phyloP scores from a whole-genome alignment of 2,329 filamentous ascomycete species.

The Colletotrichum cuscutae region DNA sequence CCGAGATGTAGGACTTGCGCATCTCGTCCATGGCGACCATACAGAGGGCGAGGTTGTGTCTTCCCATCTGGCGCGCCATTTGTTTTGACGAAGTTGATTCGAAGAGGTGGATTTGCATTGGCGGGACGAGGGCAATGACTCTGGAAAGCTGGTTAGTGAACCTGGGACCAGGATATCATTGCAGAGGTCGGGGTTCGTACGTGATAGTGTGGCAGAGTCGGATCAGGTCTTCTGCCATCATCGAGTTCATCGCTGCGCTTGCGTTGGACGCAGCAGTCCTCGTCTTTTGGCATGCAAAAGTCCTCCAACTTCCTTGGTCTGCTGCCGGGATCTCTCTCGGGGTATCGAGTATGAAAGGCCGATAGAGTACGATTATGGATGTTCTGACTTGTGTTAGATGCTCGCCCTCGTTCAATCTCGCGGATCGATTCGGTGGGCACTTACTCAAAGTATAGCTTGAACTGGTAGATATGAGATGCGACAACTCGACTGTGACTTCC shows the following conservation, averaged over 20 bases:
- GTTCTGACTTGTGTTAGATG: not conserved
- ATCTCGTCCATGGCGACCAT: slow-evolving; percentile 31
- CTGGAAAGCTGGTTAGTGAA: not conserved
- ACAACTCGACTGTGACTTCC: slow-evolving; percentile 12
- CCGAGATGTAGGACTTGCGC: slow-evolving; percentile 26
- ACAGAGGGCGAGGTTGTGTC: slow-evolving; percentile 26
- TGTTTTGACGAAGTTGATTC: slow-evolving; percentile 23
- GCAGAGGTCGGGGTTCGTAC: not conserved
- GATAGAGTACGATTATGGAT: slow-evolving; percentile 23
- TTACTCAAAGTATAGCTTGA: slow-evolving; percentile 26
- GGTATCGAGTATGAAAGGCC: slow-evolving; percentile 28
- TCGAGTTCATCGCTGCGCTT: slow-evolving; percentile 21
- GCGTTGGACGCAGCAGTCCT: slow-evolving; percentile 18
- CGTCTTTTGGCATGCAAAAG: slow-evolving; percentile 26
- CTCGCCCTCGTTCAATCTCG: not conserved
- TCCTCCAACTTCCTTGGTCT: slow-evolving; percentile 22
- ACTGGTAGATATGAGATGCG: slow-evolving; percentile 23
- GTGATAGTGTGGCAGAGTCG: slow-evolving; percentile 15
- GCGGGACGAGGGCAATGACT: slow-evolving; percentile 21
- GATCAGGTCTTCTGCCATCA: slow-evolving; percentile 27
- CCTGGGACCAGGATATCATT: not conserved
- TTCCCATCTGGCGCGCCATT: slow-evolving; percentile 29
- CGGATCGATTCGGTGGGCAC: not conserved
- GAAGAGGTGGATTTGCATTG: slow-evolving; percentile 32
- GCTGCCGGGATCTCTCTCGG: slow-evolving; percentile 12